Conservation (phyloP, 441 rosid species). For the Brassica hybrid region DNA sequence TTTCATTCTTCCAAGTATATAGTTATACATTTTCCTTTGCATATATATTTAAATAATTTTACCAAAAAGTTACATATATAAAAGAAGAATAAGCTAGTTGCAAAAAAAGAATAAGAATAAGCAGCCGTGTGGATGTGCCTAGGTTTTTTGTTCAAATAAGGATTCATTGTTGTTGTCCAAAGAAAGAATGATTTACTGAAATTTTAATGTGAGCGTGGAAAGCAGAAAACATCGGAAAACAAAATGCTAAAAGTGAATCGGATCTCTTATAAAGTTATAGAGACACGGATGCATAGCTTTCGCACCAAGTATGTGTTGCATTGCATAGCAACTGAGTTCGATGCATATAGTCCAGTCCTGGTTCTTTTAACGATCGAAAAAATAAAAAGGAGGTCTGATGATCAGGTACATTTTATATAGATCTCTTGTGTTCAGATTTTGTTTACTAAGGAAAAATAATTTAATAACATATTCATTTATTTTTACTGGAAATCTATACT, state of each 20-base stretch:
- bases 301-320: slow-evolving; percentile 16
- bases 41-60: no score
- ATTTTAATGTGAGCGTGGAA: slow-evolving; percentile 4
- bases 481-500: no score
- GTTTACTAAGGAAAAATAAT: no score
- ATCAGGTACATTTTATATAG: background rate
- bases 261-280: slow-evolving; percentile 18
- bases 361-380: background rate
- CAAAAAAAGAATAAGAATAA: background rate
- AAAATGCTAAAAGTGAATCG: background rate
- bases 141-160: background rate
- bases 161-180: no score
- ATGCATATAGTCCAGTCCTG: slow-evolving; percentile 13
- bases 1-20: no score
- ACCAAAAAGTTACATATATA: no score
- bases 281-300: slow-evolving; percentile 34
- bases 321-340: slow-evolving; percentile 5
- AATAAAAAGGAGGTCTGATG: background rate
- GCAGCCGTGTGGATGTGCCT: slow-evolving; percentile 18
- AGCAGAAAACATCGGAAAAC: slow-evolving; percentile 10
- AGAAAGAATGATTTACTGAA: no score
- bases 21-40: no score
- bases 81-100: no score
- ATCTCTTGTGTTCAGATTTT: no score
- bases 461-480: no score